Evolutionary conservation across 2,329 filamentous ascomycete species (phyloP), one percentile per base, ranked within the genome.

Genomic region (Bipolaris zeicola): DNA sequence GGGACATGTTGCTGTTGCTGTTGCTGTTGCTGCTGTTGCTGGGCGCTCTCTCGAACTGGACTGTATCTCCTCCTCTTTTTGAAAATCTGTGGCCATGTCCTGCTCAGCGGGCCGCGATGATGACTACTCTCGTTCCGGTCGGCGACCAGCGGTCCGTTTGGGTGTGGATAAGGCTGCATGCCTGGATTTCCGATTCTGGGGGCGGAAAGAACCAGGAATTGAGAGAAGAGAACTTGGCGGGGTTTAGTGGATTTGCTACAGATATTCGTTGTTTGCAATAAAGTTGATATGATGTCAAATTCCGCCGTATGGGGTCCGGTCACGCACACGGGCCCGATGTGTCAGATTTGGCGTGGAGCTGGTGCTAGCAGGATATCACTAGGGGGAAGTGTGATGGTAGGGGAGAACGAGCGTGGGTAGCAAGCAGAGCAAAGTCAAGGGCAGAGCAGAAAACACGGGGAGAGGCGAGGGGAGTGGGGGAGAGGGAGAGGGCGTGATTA

Each of bases 61-160:
- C 68, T 71, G 55, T 69, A 67, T 65, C 68, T 63, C 46, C 68
- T 65, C 38, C 68, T 67, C 63, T 71, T 71, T 34, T 71, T 71
- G 60, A 71, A 70, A 10, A 71, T 24, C 20, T 71, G 67, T 14
- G 67, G 67, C 68, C 68, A 71, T 49, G 67, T 68, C 54, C 67
- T 65, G 49, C 67, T 70, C 33, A 71, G 50, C 20, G 68, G 68
- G 1, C 68, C 68, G 31, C 67, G 64, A 44, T 69, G 66, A 8
- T 69, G 66, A 8, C 63, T 37, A 16, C 55, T 45, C 18, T 63
- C 60, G 53, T 63, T 54, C 36, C 58, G 63, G 50, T 67, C 65
- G 48, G 52, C 57, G 52, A 63, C 64, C 46, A 55, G 46, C 50
- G 60, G 56, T n/a, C 58, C 61, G 20, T 45, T 52, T 31, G 51